A percentile compares a stretch with the other conserved stretches of the same genome.
Conservation (phyloP, 164 flowering plant species). For the Santalum album region DNA sequence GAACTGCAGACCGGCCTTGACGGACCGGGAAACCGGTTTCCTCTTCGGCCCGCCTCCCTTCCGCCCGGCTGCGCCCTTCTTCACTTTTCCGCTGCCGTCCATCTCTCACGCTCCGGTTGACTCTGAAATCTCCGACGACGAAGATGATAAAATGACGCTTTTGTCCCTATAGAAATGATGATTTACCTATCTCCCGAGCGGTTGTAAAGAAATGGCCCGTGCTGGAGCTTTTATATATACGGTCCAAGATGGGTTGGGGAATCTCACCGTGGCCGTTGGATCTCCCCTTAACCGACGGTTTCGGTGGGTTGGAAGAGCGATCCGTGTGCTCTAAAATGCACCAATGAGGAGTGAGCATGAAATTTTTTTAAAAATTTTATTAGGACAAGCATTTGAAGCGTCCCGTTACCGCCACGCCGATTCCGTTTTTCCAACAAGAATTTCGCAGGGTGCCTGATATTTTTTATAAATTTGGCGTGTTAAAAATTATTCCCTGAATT, state of each 20-base stretch:
- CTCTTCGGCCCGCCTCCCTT: constrained; percentile 37
- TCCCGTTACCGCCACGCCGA: not conserved
- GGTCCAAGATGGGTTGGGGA: not conserved
- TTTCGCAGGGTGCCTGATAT: not conserved
- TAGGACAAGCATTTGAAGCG: not conserved
- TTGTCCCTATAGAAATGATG: too few species aligned
- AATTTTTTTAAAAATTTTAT: not conserved
- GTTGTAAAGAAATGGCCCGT: not conserved
- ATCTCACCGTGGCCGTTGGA: constrained; percentile 6
- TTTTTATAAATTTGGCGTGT: too few species aligned
- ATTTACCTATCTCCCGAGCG: too few species aligned
- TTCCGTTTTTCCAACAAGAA: not conserved
- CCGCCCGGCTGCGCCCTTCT: constrained; percentile 44
- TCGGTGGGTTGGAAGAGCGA: not conserved
- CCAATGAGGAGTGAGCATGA: constrained; percentile 13
- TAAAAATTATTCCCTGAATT: too few species aligned
- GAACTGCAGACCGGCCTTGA: constrained; percentile 44
- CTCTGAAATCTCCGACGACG: too few species aligned
- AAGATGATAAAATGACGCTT: too few species aligned
- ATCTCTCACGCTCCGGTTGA: too few species aligned
- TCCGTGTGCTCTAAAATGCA: constrained; percentile 7
- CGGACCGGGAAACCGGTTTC: constrained; percentile 39
- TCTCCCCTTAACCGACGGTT: constrained; percentile 1
- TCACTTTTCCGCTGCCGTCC: constrained; percentile 28
- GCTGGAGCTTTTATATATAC: not conserved